phyloP scores from a whole-genome alignment of 2,329 filamentous ascomycete genomes.

The Colletotrichum paranaense region DNA sequence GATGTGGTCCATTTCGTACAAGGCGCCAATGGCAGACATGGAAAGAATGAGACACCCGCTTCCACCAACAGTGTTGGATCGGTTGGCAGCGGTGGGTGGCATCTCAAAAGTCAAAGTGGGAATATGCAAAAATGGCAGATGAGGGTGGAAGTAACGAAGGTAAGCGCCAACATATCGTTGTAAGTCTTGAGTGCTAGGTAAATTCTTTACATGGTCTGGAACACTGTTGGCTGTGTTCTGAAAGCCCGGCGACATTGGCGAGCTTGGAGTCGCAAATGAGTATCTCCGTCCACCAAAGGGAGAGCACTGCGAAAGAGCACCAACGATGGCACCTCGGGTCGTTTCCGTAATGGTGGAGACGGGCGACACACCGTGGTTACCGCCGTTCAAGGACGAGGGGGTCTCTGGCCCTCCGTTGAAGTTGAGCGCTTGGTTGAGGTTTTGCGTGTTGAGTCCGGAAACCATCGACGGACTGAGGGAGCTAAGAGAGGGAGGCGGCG shows the following conservation, averaged over 20 bases:
- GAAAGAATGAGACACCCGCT: constrained; percentile 88
- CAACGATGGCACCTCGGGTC: constrained; percentile 71
- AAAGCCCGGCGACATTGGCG: constrained; percentile 65
- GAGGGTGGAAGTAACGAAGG: constrained; percentile 91
- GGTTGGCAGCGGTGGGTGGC: constrained; percentile 70
- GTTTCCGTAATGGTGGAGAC: constrained; percentile 74
- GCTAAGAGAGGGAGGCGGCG: constrained; percentile 79
- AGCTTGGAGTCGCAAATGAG: constrained; percentile 66
- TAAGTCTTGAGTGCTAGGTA: constrained; percentile 86
- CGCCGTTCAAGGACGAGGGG: constrained; percentile 77
- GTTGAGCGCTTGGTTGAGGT: constrained; percentile 73
- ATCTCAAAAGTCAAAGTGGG: constrained; percentile 92
- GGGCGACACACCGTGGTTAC: constrained; percentile 67
- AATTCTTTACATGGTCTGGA: constrained; percentile 63
- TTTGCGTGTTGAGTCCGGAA: constrained; percentile 69
- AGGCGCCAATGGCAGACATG: constrained; percentile 78
- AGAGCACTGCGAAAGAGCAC: constrained; percentile 67
- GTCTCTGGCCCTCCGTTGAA: constrained; percentile 76
- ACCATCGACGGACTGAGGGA: constrained; percentile 79
- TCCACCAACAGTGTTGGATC: constrained; percentile 74
- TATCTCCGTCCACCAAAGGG: constrained; percentile 73
- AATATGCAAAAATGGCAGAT: constrained; percentile 93
- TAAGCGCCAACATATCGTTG: constrained; percentile 93
- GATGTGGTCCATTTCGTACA: constrained; percentile 87
- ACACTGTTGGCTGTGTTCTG: constrained; percentile 60